Conservation (phyloP, 2,329 filamentous ascomycete species). For the Fusarium luffae region DNA sequence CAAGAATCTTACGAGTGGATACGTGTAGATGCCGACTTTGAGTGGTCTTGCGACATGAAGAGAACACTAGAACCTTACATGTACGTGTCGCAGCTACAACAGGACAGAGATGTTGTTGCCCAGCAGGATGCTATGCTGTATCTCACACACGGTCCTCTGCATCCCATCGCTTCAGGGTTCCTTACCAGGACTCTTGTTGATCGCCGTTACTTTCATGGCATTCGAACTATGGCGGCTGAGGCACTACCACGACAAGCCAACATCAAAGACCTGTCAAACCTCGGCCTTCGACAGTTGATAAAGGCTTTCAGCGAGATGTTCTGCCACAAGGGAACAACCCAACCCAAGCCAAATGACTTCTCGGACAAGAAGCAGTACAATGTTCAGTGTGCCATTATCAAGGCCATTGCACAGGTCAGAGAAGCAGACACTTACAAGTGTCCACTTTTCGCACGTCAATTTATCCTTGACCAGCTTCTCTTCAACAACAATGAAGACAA, state of each 20-base stretch:
- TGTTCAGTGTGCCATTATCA: constrained; percentile 84
- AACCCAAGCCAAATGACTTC: constrained; percentile 92
- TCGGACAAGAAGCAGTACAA: constrained; percentile 85
- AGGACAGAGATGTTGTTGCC: constrained; percentile 97
- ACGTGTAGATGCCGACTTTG: constrained; percentile 95
- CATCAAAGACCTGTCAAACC: constrained; percentile 72
- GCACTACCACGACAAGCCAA: constrained; percentile 81
- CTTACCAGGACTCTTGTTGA: constrained; percentile 91
- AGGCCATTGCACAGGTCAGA: constrained; percentile 81
- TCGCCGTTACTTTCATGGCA: constrained; percentile 90
- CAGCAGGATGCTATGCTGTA: constrained; percentile 81
- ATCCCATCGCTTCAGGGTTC: constrained; percentile 88
- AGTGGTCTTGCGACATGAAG: constrained; percentile 92
- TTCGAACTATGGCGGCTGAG: constrained; percentile 85
- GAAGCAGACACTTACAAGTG: constrained; percentile 77
- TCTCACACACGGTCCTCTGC: constrained; percentile 72
- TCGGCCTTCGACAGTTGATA: constrained; percentile 85
- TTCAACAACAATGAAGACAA: constrained; percentile 97
- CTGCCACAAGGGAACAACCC: constrained; percentile 80
- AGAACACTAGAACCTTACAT: constrained; percentile 91
- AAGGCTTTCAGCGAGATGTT: constrained; percentile 90
- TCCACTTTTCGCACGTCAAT: constrained; percentile 80
- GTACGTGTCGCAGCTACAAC: constrained; percentile 96
- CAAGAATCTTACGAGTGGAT: constrained; percentile 99
- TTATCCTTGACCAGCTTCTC: constrained; percentile 87